A percentile compares a stretch with the other conserved stretches of the same genome.
These are phyloP conservation scores for Tolypocladium nubicola DNA, from an alignment of 2,329 filamentous ascomycete genomes.

Conservation along the genomic window DNA sequence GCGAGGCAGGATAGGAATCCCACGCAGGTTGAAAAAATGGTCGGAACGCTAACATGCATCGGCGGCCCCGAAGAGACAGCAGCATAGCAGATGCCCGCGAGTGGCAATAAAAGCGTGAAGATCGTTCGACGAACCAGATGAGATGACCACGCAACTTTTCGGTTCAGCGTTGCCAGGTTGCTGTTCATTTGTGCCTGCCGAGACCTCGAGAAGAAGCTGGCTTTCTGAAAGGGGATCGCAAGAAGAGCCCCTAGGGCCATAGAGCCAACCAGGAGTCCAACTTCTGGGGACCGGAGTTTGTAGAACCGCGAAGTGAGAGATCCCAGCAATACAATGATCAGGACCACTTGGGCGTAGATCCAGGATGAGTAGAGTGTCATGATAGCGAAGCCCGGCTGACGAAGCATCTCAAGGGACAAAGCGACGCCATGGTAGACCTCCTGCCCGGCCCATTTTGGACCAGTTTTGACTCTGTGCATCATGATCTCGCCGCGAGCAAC, in stretches of 20 bases:
- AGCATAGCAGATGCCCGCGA: slow-evolving; percentile 58
- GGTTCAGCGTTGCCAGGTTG: slow-evolving; percentile 57
- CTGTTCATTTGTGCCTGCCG: slow-evolving; percentile 47
- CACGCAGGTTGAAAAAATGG: slow-evolving; percentile 53
- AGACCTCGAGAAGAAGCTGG: slow-evolving; percentile 55
- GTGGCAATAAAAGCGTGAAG: slow-evolving; percentile 56
- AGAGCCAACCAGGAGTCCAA: slow-evolving; percentile 56
- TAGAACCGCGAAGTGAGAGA: slow-evolving; percentile 63
- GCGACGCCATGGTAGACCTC: slow-evolving; percentile 62
- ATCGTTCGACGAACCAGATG: slow-evolving; percentile 58
- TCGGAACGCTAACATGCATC: slow-evolving; percentile 51
- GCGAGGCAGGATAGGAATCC: slow-evolving; percentile 65
- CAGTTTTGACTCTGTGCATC: slow-evolving; percentile 62
- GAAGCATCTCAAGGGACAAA: slow-evolving; percentile 59
- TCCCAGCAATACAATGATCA: slow-evolving; percentile 62
- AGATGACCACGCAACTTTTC: slow-evolving; percentile 57
- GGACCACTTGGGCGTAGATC: slow-evolving; percentile 68
- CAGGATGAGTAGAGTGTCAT: slow-evolving; percentile 64
- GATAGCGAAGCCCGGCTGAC: slow-evolving; percentile 62
- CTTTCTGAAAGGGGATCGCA: slow-evolving; percentile 65
- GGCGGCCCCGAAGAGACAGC: slow-evolving; percentile 53
- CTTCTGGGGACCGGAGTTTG: slow-evolving; percentile 48
- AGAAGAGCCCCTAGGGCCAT: slow-evolving; percentile 59
- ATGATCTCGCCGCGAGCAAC: slow-evolving; percentile 65
- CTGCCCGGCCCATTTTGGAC: slow-evolving; percentile 67